Percentiles rank a stretch among this genome's conserved stretches.
These are phyloP conservation scores for Cryptococcus sp. DNA, from an alignment of 1,284 basidiomycete genomes.

Conservation along the genomic window DNA sequence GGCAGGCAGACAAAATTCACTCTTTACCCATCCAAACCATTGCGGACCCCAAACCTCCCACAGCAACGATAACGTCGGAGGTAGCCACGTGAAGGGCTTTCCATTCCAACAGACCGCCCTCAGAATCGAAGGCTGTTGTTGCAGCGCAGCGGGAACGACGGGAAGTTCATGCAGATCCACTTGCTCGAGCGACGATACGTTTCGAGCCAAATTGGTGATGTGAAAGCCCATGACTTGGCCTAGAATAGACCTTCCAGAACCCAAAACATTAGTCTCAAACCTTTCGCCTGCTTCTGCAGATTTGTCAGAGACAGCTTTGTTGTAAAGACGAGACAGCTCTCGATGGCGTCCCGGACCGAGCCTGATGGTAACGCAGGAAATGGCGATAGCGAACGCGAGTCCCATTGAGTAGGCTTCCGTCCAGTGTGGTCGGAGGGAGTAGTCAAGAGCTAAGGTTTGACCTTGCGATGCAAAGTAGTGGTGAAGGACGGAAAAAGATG, in stretches of 20 bases:
- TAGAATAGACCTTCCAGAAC: conserved; percentile 50
- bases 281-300: conserved; percentile 1
- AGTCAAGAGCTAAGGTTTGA: background rate
- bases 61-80: conserved; percentile 15
- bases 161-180: conserved; percentile 79
- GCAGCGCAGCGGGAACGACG: conserved; percentile 62
- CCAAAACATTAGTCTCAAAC: background rate
- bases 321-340: conserved; percentile 24
- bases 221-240: conserved; percentile 65
- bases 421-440: background rate
- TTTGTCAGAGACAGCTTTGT: conserved; percentile 14
- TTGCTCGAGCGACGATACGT: conserved; percentile 63
- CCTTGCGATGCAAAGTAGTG: conserved; percentile 9
- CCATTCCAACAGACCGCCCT: conserved; percentile 11
- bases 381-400: background rate
- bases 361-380: conserved; percentile 13
- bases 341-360: conserved; percentile 14
- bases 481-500: conserved; percentile 8
- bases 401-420: background rate
- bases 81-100: conserved; percentile 7
- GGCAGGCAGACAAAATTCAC: conserved; percentile 5
- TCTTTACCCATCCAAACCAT: conserved; percentile 6
- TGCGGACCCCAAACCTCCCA: conserved; percentile 23
- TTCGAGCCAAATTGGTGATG: conserved; percentile 71
- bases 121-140: conserved; percentile 26